Percentiles rank a stretch among this genome's conserved stretches.
Conservation (phyloP, 306 rosid species). For the Vigna unguiculata region DNA sequence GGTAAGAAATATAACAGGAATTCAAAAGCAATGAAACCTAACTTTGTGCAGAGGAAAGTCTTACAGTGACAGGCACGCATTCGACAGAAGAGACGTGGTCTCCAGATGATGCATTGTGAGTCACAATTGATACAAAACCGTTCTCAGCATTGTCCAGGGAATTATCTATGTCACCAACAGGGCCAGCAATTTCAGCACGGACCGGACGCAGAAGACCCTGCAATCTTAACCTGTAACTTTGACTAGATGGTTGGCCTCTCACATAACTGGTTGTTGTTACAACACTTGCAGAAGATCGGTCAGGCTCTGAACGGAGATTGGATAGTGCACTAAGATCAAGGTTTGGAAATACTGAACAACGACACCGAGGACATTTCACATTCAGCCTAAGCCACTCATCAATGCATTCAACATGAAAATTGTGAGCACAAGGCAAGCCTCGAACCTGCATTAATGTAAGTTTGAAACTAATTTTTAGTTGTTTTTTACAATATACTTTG, state of each 20-base stretch:
- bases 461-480: conserved; percentile 40
- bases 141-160: conserved; percentile 67
- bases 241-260: conserved; percentile 82
- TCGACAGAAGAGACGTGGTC: conserved; percentile 47
- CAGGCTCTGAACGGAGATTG: conserved; percentile 85
- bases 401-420: conserved; percentile 96
- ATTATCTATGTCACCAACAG: conserved; percentile 53
- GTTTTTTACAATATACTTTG: conserved; percentile 6
- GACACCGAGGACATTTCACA: conserved; percentile 98
- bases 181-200: conserved; percentile 63
- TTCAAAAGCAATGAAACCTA: conserved; percentile 48
- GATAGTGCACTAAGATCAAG: conserved; percentile 99
- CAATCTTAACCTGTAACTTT: conserved; percentile 82
- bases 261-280: conserved; percentile 77
- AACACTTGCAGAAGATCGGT: conserved; percentile 68
- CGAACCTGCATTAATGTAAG: conserved; percentile 76
- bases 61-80: conserved; percentile 48
- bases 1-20: conserved; percentile 57
- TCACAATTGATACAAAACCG: conserved; percentile 49
- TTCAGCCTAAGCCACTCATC: conserved; percentile 99
- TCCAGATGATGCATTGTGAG: conserved; percentile 46
- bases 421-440: conserved; percentile 97
- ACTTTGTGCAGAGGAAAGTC: conserved; percentile 54
- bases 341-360: conserved; percentile 98
- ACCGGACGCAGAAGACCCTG: conserved; percentile 84